phyloP scores from a whole-genome alignment of 2,329 filamentous ascomycete genomes.

The Diplodia scrobiculata region DNA sequence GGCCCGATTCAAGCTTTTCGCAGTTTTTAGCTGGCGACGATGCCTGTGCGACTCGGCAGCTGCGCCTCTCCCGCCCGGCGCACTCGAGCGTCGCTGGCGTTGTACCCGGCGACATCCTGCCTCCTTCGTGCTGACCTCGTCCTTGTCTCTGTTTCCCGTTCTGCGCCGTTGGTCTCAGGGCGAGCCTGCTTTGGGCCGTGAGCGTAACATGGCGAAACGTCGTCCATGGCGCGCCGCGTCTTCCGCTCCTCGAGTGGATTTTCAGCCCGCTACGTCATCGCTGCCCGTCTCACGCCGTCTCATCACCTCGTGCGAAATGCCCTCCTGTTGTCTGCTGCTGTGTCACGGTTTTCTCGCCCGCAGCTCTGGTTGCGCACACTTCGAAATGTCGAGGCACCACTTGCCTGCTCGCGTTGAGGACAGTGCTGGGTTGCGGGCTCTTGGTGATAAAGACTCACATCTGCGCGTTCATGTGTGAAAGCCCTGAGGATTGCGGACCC shows the following conservation, averaged over 20 bases:
- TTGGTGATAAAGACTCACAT: background rate
- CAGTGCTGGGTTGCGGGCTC: background rate
- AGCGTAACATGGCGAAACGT: background rate
- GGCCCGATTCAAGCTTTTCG: slow-evolving; percentile 24
- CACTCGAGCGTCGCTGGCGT: background rate
- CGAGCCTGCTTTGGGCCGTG: background rate
- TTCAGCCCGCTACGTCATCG: background rate
- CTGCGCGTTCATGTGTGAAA: too few relatives aligned
- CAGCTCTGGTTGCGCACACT: background rate
- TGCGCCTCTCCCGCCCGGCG: background rate
- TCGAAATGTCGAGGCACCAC: too few relatives aligned
- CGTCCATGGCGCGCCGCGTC: background rate
- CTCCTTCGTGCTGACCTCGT: background rate
- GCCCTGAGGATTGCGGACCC: too few relatives aligned
- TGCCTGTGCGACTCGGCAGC: slow-evolving; percentile 19
- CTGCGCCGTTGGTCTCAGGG: background rate
- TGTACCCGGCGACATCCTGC: background rate
- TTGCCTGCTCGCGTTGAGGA: background rate
- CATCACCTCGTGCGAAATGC: background rate
- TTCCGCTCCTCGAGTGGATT: background rate
- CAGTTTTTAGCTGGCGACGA: slow-evolving; percentile 19
- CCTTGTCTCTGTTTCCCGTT: background rate
- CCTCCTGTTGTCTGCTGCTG: background rate
- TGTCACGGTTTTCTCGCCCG: background rate
- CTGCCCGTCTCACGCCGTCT: background rate